These are phyloP conservation scores for Petunia hybrid DNA, from an alignment of 305 asterid species.

Conservation along the genomic window DNA sequence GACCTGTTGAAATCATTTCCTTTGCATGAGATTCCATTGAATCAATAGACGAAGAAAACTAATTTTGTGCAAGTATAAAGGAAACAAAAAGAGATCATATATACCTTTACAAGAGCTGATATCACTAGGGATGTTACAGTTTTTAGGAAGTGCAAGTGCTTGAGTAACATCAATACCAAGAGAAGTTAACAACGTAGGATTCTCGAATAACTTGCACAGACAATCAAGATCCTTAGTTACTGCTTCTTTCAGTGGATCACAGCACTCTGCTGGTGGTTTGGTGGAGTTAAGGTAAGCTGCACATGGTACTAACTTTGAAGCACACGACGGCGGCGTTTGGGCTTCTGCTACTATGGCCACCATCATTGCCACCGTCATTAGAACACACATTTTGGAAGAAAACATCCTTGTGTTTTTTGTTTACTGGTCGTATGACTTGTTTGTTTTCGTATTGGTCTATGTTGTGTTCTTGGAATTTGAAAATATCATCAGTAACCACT, in stretches of 20 bases:
- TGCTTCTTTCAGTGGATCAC: slow-evolving; percentile 42
- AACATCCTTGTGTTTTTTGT: not conserved
- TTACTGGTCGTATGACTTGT: not conserved
- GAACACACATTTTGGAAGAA: slow-evolving; percentile 21
- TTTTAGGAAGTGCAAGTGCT: slow-evolving; percentile 41
- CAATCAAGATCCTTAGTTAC: slow-evolving; percentile 30
- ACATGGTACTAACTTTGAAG: slow-evolving; percentile 35
- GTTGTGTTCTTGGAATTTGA: not conserved
- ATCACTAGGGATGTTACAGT: slow-evolving; percentile 33
- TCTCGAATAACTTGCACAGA: slow-evolving; percentile 34
- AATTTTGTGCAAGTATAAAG: not conserved
- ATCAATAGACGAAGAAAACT: not conserved
- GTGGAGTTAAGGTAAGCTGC: slow-evolving; percentile 27
- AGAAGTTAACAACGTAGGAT: slow-evolving; percentile 31
- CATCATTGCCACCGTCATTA: slow-evolving; percentile 16
- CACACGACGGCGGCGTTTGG: slow-evolving; percentile 36
- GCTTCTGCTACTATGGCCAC: not conserved
- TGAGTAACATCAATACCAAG: slow-evolving; percentile 37
- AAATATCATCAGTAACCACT: not conserved
- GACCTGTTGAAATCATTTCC: no score
- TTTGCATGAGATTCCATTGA: no score
- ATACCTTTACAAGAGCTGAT: slow-evolving; percentile 36
- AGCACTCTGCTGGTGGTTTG: slow-evolving; percentile 34
- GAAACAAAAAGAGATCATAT: not conserved
- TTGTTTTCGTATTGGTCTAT: slow-evolving; percentile 3